Base-by-base conservation (phyloP, 495 filamentous ascomycete species). In the Tuber brumale region DNA sequence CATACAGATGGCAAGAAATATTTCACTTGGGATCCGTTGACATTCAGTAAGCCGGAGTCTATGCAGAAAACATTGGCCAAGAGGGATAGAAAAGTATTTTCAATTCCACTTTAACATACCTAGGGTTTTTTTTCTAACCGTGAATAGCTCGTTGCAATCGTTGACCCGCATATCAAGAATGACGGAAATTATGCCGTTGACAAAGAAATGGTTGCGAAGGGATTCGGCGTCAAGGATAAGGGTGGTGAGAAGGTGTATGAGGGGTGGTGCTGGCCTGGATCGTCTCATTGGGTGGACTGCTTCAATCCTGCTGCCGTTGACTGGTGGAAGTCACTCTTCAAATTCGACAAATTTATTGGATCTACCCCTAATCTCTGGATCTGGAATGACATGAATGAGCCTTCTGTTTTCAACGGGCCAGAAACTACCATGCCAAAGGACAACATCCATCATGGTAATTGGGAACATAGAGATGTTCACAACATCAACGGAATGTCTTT, bases 311-410 rank as follows among this genome's bases (percentile, higher is more conserved):
- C 90, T 3, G 92, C 93, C 41, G 88, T 90, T 71, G 88, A 90
- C 71, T 99, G 96, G 96, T 99, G 95, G 95, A 89, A 88, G 69
- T 84, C 86, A 19, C 89, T 97, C 12, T 97, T 96, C 88, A 91
- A 92, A 77, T 97, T 94, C 81, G 90, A 93, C 82, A 88, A 84
- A 69, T 97, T 96, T 87, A 92, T 92, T 83, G 93, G 93, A 70
- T 91, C 93, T 6, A 87, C 90, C 80, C 85, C 90, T 51, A 98
- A 97, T 82, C 89, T 91, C 6, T 97, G 93, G 86, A 91, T 98
- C 82, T 99, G 95, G 95, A 99, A 99, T 84, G 95, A 99, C 83
- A 99, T 99, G 95, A 99, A 97, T 81, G 95, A 99, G 85, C 95
- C 95, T 0, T 97, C 95, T 0, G 95, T 99, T 12, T 99, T 99